Percentiles rank a stretch among this genome's conserved stretches.
phyloP scores from a whole-genome alignment of 805 yeast species.

The Candida dajiaensis region DNA sequence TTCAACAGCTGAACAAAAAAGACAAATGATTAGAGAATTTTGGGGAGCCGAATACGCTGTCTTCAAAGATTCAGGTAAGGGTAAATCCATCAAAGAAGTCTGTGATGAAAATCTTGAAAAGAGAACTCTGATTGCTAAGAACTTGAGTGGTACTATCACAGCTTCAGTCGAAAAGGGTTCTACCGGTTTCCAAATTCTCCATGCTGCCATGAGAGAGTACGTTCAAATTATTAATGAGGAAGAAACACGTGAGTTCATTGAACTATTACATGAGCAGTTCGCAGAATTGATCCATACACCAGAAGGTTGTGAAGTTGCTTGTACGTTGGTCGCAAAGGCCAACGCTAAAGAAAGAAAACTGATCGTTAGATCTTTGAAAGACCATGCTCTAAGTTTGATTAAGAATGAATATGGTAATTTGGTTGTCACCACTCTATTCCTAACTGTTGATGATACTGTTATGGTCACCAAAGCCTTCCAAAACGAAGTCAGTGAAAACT shows the following conservation, averaged over 20 bases:
- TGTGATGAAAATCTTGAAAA: conserved; percentile 68
- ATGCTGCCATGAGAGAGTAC: conserved; percentile 93
- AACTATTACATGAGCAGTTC: conserved; percentile 76
- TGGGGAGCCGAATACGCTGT: conserved; percentile 96
- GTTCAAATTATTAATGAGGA: conserved; percentile 61
- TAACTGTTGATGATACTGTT: conserved; percentile 92
- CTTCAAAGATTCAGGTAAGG: conserved; percentile 69
- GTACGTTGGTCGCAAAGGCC: conserved; percentile 70
- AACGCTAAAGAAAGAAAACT: conserved; percentile 88
- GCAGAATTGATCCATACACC: conserved; percentile 94
- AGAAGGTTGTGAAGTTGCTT: conserved; percentile 91
- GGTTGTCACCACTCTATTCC: conserved; percentile 71
- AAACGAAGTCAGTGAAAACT: conserved; percentile 45
- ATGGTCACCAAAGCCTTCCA: conserved; percentile 68
- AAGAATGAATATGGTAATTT: conserved; percentile 82
- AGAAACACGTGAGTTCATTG: conserved; percentile 77
- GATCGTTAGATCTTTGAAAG: conserved; percentile 65
- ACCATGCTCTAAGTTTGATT: conserved; percentile 69
- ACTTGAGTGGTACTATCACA: conserved; percentile 74
- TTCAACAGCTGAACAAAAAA: conserved; percentile 76
- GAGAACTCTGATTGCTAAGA: conserved; percentile 65
- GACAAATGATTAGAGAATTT: conserved; percentile 90
- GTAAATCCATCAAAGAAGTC: conserved; percentile 58
- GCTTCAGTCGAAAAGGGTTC: conserved; percentile 95
- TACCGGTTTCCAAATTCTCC: conserved; percentile 91